Evolutionary conservation across 129 eudicot species (phyloP).

Genomic region (Artemisia argyi): DNA sequence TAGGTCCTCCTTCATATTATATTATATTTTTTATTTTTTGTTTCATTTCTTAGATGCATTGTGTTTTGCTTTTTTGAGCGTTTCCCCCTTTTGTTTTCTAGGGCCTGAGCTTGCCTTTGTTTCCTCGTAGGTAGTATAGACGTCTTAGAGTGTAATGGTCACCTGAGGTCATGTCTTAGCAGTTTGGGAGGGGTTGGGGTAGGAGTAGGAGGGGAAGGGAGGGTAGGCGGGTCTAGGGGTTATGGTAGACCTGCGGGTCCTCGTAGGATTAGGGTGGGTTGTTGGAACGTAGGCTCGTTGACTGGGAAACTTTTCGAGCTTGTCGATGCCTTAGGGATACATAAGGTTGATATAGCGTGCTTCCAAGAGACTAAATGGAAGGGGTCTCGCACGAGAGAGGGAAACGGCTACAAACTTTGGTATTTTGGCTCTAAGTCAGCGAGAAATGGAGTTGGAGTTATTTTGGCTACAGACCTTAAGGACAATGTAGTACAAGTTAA

Average conservation of each 20-base stretch:
- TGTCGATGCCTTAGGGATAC: too few species aligned
- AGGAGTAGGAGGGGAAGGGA: neutral
- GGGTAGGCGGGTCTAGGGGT: neutral
- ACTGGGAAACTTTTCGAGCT: neutral
- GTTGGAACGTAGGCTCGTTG: neutral
- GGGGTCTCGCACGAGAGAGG: neutral
- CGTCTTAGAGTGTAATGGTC: too few species aligned
- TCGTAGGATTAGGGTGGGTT: neutral
- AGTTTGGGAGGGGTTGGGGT: too few species aligned
- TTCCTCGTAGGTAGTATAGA: too few species aligned
- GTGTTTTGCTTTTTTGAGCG: too few species aligned
- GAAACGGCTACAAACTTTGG: neutral
- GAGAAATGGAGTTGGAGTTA: neutral
- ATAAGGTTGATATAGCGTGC: neutral
- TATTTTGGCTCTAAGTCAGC: neutral
- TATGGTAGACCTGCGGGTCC: neutral
- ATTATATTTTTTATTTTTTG: too few species aligned
- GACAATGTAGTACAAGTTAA: neutral
- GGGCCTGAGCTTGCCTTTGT: neutral
- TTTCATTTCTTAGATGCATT: too few species aligned
- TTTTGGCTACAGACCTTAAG: neutral
- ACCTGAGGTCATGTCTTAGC: too few species aligned
- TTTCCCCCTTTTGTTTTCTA: too few species aligned
- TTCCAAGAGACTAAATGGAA: neutral
- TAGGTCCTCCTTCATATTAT: too few species aligned